Conservation (phyloP, 805 yeast species). For the Saturnispora galanensis region DNA sequence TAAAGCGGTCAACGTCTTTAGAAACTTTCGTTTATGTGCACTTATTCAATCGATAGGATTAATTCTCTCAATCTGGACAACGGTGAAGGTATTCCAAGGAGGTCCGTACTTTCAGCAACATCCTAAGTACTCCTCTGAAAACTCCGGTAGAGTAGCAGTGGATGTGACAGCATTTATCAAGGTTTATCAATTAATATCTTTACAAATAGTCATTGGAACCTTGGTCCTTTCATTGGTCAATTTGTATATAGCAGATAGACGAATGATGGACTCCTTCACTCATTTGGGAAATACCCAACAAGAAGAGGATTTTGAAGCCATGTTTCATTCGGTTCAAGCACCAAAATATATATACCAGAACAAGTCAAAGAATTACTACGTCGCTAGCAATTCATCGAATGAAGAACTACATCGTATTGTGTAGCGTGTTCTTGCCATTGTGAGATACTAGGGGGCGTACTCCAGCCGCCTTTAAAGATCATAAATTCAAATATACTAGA, state of each 20-base stretch:
- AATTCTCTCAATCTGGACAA: conserved; percentile 17
- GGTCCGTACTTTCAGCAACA: conserved; percentile 9
- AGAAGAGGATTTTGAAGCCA: conserved; percentile 2
- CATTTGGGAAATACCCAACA: conserved; percentile 17
- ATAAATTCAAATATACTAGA: background rate
- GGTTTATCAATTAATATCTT: conserved; percentile 19
- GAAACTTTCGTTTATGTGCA: conserved; percentile 14
- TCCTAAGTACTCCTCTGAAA: background rate
- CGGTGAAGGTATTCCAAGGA: conserved; percentile 12
- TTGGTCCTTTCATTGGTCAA: conserved; percentile 17
- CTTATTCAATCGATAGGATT: conserved; percentile 16
- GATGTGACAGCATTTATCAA: conserved; percentile 8
- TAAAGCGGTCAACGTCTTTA: conserved; percentile 18
- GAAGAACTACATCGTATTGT: background rate
- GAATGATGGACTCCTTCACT: conserved; percentile 20
- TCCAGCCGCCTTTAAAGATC: too few relatives aligned
- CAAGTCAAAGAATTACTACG: conserved; percentile 13
- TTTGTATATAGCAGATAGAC: conserved; percentile 17
- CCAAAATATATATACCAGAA: conserved; percentile 17
- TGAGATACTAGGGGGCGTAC: too few relatives aligned
- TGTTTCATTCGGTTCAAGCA: conserved; percentile 4
- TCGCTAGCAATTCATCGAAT: background rate
- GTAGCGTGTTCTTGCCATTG: too few relatives aligned
- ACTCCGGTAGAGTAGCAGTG: background rate
- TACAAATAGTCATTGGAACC: conserved; percentile 16